Evolutionary conservation across 768 basidiomycete species (phyloP).

Genomic region (Leccinum subgranulosum): DNA sequence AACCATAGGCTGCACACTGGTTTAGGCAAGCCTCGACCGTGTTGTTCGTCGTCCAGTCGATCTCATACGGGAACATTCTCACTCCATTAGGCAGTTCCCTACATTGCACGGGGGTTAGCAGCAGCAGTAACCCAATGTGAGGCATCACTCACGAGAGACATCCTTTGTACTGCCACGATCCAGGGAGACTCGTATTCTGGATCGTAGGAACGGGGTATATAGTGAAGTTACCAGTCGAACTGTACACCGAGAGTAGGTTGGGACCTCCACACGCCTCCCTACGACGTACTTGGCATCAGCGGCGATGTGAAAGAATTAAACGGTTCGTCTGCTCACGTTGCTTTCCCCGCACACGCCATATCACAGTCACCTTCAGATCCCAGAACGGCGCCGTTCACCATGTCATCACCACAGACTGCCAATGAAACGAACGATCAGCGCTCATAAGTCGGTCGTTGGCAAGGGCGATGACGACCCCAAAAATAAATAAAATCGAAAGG

Average conservation of each 20-base stretch:
- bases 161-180: slow-evolving; percentile 63
- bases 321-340: slow-evolving; percentile 44
- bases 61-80: slow-evolving; percentile 61
- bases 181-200: slow-evolving; percentile 57
- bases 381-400: slow-evolving; percentile 57
- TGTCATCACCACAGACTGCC: slow-evolving; percentile 66
- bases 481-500: background rate
- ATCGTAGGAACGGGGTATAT: slow-evolving; percentile 56
- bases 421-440: slow-evolving; percentile 1
- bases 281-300: background rate
- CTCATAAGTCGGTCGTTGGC: background rate
- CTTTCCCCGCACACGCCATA: slow-evolving; percentile 71
- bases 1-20: slow-evolving; percentile 71
- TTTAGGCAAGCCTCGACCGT: slow-evolving; percentile 61
- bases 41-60: slow-evolving; percentile 58
- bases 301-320: background rate
- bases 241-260: slow-evolving; percentile 69
- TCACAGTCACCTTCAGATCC: slow-evolving; percentile 54
- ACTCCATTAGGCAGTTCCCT: slow-evolving; percentile 47
- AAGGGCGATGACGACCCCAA: background rate
- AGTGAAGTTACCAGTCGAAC: slow-evolving; percentile 47
- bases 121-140: background rate
- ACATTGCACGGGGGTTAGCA: background rate
- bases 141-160: slow-evolving; percentile 53
- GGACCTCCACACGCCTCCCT: slow-evolving; percentile 74